Evolutionary conservation across 768 basidiomycete species (phyloP), one percentile per base, ranked within the genome.

Genomic region (Tulasnella sp.): DNA sequence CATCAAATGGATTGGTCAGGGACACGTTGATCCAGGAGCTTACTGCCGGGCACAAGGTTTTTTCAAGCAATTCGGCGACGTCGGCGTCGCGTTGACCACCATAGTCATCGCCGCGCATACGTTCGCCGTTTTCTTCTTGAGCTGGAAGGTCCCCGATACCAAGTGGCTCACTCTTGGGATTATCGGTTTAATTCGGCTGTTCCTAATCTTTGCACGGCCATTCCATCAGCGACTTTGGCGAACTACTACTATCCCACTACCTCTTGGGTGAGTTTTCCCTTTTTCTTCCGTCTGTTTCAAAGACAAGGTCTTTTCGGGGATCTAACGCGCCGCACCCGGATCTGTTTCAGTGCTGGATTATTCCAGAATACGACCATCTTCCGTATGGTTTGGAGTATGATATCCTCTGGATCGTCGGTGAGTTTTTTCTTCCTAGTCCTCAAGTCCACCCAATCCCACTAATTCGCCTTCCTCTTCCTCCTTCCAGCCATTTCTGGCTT

Each of bases 281-380:
- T 13, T 23, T 37, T 5, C 10, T 37, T 26, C n/a, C 11, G 2
- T 39, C n/a, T 40, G 35, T 20, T 39, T 18, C 39, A 39, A 39
- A 37, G 13, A 20, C 13, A 3, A 26, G 13, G 29, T 70, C 2
- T 16, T 70, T 32, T 39, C 44, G 2, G 11, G 35, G 11, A 15
- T 73, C 29, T 44, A 44, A 44, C 15, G 44, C 44, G 44, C 44
- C 4, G 1, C 44, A 44, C 15, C n/a, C n/a, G n/a, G n/a, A n/a
- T n/a, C 15, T 44, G 44, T 42, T 73, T 72, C 23, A 88, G 89
- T 89, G 89, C 80, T 89, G 89, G 88, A 88, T 89, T 57, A 77
- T 80, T 4, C 51, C 81, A 4, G 77, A 82, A 0, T 87, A 83
- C 79, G 78, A 78, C 18, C 81, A 81, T 6, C 85, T 88, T 78